Percentiles rank a stretch among this genome's conserved stretches.
phyloP scores from a whole-genome alignment of 176 grass and related monocot genomes.

The Lolium perenne region DNA sequence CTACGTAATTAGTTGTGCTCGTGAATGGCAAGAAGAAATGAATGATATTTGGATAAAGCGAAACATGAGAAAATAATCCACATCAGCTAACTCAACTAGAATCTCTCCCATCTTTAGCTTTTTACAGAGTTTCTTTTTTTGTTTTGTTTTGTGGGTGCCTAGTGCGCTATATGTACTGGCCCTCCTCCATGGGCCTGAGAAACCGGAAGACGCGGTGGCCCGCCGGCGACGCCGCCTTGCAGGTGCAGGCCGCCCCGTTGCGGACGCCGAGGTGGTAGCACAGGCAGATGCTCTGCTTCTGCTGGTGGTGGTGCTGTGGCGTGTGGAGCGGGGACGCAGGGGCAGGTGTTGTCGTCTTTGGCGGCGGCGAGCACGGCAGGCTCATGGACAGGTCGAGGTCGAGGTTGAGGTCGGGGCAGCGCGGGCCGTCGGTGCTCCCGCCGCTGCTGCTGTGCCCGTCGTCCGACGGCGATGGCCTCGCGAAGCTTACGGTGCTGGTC shows the following conservation, averaged over 20 bases:
- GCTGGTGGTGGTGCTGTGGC: constrained; percentile 37
- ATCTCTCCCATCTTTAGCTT: constrained; percentile 26
- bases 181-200: constrained; percentile 71
- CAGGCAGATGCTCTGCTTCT: constrained; percentile 54
- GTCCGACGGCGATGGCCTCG: constrained; percentile 6
- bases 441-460: constrained; percentile 66
- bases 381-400: constrained; percentile 82
- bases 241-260: constrained; percentile 58
- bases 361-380: constrained; percentile 59
- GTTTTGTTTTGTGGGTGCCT: not conserved
- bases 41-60: constrained; percentile 17
- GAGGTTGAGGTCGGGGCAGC: constrained; percentile 88
- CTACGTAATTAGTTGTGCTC: not conserved
- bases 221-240: constrained; percentile 52
- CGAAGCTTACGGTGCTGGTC: constrained; percentile 35
- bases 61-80: constrained; percentile 39
- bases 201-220: constrained; percentile 53
- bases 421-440: constrained; percentile 57
- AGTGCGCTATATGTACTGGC: constrained; percentile 67
- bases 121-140: constrained; percentile 36
- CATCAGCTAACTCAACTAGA: constrained; percentile 42
- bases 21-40: not conserved
- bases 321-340: constrained; percentile 32
- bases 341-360: constrained; percentile 45
- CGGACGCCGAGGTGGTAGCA: constrained; percentile 79